Evolutionary conservation across 2,329 filamentous ascomycete genomes (phyloP).

Genomic region (Samsoniella hepiali): DNA sequence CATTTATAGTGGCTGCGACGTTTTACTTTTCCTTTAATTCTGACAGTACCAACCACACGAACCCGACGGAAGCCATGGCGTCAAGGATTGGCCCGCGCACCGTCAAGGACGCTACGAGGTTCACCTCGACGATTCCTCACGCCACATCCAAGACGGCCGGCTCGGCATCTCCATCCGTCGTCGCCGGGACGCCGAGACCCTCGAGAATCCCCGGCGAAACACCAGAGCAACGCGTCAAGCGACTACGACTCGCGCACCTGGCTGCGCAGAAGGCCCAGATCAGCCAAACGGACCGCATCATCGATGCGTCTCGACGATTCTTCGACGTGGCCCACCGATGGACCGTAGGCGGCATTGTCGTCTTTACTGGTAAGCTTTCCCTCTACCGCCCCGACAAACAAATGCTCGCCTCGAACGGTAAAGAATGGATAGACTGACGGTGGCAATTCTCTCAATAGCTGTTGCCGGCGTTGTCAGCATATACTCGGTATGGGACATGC

Average conservation of each 20-base stretch:
- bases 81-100: constrained; percentile 57
- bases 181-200: constrained; percentile 25
- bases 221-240: constrained; percentile 65
- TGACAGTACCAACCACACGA: not conserved
- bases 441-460: constrained; percentile 33
- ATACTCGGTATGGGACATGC: constrained; percentile 61
- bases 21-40: not conserved
- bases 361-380: constrained; percentile 50
- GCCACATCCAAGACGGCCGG: constrained; percentile 59
- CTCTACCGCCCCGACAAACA: not conserved
- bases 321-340: constrained; percentile 56
- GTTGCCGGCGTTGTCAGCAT: constrained; percentile 54
- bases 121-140: constrained; percentile 53
- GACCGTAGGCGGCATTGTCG: constrained; percentile 52
- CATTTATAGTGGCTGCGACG: not conserved
- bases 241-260: constrained; percentile 64
- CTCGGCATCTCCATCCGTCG: constrained; percentile 25
- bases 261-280: constrained; percentile 60
- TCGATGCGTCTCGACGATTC: constrained; percentile 46
- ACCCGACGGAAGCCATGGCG: constrained; percentile 33
- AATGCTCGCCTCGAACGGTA: not conserved
- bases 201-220: constrained; percentile 51
- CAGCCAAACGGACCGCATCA: constrained; percentile 49
- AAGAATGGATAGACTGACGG: not conserved
- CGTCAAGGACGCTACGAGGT: constrained; percentile 77